These are phyloP conservation scores for Rutstroemia sp. DNA, from an alignment of 2,329 filamentous ascomycete genomes.

Conservation along the genomic window DNA sequence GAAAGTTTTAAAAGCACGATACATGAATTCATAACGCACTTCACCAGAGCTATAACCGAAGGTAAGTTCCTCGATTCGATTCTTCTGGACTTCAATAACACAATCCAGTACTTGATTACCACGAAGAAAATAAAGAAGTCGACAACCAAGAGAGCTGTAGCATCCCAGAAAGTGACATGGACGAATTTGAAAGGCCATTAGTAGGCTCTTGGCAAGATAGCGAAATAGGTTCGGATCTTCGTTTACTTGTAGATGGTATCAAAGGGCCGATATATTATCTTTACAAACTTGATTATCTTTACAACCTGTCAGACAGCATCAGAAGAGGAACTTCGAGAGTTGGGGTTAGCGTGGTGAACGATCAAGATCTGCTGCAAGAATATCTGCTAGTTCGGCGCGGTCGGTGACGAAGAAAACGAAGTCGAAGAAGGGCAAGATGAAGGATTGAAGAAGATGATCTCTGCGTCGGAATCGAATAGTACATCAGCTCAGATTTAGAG, in stretches of 20 bases:
- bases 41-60: not conserved
- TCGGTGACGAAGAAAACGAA: no score
- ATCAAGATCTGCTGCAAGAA: no score
- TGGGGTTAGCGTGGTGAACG: not conserved
- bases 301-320: not conserved
- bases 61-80: not conserved
- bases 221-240: not conserved
- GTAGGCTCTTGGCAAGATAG: not conserved
- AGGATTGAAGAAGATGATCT: no score
- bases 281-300: no score
- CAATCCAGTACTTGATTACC: not conserved
- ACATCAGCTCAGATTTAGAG: no score
- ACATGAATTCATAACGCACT: not conserved
- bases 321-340: not conserved
- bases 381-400: no score
- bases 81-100: not conserved
- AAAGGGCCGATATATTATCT: not conserved
- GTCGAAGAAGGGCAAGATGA: no score
- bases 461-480: no score
- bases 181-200: not conserved
- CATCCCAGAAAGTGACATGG: no score
- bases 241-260: not conserved
- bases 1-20: not conserved
- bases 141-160: no score
- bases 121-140: not conserved